Conservation (phyloP, 306 rosid species). For the Argentina anserina region DNA sequence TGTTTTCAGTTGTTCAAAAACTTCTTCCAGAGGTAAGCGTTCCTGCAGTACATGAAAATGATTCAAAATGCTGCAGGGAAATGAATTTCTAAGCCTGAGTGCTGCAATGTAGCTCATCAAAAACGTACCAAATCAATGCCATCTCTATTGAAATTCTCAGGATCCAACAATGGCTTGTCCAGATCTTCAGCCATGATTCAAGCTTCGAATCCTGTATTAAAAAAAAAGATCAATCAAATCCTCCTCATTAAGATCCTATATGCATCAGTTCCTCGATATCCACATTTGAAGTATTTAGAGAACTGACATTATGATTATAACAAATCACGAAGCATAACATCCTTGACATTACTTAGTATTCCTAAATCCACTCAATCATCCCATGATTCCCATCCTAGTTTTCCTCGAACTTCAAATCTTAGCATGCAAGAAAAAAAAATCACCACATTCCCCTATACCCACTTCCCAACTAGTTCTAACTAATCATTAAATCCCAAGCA, state of each 20-base stretch:
- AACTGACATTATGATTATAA: neutral
- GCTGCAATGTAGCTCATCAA: neutral
- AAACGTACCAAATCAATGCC: conserved; percentile 71
- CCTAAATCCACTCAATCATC: neutral
- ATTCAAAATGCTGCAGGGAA: neutral
- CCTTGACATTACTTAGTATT: neutral
- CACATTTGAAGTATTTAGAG: neutral
- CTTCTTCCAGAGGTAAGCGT: conserved; percentile 71
- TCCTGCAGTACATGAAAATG: conserved; percentile 39
- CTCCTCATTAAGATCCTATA: neutral
- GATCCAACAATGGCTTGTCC: conserved; percentile 69
- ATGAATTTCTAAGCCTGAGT: conserved; percentile 24
- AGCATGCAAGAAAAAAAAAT: neutral
- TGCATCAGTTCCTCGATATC: conserved; percentile 5
- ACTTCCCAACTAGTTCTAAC: neutral
- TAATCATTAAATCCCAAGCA: neutral
- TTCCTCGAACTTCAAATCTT: conserved; percentile 1
- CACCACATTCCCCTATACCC: neutral
- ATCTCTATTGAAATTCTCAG: conserved; percentile 65
- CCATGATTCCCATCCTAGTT: neutral
- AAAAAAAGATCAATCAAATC: neutral
- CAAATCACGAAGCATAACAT: neutral
- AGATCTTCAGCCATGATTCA: conserved; percentile 66
- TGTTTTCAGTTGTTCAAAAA: conserved; percentile 68
- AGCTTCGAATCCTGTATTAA: conserved; percentile 20